A percentile compares a stretch with the other conserved stretches of the same genome.
phyloP scores from a whole-genome alignment of 441 rosid genomes.

The Gossypium trilobum region DNA sequence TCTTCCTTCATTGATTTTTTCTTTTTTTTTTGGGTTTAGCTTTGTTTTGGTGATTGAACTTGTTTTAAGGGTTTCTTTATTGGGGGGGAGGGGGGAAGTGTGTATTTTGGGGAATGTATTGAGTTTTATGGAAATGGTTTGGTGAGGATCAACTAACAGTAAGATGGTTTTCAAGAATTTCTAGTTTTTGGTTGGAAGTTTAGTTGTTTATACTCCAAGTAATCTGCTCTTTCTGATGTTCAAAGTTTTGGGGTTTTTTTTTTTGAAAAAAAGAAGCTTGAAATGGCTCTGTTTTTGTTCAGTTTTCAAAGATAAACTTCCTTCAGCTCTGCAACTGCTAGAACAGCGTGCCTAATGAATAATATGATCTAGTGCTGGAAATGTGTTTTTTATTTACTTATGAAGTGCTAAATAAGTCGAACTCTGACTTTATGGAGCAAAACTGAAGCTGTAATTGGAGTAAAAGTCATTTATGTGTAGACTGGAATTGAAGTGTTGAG shows the following conservation, averaged over 20 bases:
- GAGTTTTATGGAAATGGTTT: slow-evolving; percentile 18
- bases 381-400: background rate
- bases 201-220: background rate
- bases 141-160: slow-evolving; percentile 16
- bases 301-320: background rate
- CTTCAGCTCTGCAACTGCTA: background rate
- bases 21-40: no score
- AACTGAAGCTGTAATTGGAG: background rate
- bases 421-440: background rate
- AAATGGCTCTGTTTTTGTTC: background rate
- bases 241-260: background rate
- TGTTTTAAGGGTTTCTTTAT: background rate
- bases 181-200: background rate
- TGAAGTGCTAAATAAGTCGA: background rate
- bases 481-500: background rate
- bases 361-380: background rate
- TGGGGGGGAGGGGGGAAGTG: background rate
- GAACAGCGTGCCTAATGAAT: background rate
- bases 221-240: background rate
- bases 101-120: slow-evolving; percentile 4
- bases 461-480: background rate
- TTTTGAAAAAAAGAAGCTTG: background rate
- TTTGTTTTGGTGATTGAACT: background rate
- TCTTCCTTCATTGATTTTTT: background rate
- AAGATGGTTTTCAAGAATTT: slow-evolving; percentile 1